Conservation (phyloP, 192 early-diverging fungal species). For the Backusella liffmaniae region DNA sequence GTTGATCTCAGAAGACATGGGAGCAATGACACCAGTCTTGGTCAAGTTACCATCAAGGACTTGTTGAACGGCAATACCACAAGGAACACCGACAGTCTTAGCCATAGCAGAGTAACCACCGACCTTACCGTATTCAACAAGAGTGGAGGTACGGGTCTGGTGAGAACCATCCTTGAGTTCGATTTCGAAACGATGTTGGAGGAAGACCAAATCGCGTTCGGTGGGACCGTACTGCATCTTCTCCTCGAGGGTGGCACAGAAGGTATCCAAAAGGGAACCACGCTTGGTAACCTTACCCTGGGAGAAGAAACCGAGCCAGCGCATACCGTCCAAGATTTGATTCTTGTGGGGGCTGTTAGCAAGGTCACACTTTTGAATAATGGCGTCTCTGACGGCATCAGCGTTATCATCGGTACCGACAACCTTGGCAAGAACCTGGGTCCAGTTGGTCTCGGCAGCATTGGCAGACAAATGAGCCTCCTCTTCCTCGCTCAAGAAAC, state of each 20-base stretch:
- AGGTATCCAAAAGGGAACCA: slow-evolving; percentile 83
- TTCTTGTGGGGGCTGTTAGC: slow-evolving; percentile 54
- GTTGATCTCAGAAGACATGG: slow-evolving; percentile 87
- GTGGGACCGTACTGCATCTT: slow-evolving; percentile 92
- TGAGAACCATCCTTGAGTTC: slow-evolving; percentile 80
- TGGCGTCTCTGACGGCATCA: slow-evolving; percentile 55
- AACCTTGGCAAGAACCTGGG: slow-evolving; percentile 64
- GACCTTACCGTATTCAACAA: slow-evolving; percentile 90
- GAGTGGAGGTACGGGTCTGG: slow-evolving; percentile 90
- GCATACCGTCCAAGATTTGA: slow-evolving; percentile 71
- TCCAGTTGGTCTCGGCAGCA: slow-evolving; percentile 74
- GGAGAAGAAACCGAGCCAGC: slow-evolving; percentile 89
- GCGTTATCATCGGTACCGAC: slow-evolving; percentile 28
- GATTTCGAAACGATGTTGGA: slow-evolving; percentile 96
- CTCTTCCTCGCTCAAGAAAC: slow-evolving; percentile 81
- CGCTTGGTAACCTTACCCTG: slow-evolving; percentile 56
- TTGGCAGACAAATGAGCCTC: slow-evolving; percentile 56
- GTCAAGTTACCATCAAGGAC: slow-evolving; percentile 82
- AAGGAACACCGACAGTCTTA: slow-evolving; percentile 94
- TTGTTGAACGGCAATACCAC: slow-evolving; percentile 92
- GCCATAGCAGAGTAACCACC: slow-evolving; percentile 94
- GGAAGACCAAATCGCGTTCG: slow-evolving; percentile 96
- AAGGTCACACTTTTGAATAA: slow-evolving; percentile 66
- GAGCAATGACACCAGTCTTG: slow-evolving; percentile 86
- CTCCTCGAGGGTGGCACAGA: slow-evolving; percentile 94